A percentile compares a stretch with the other conserved stretches of the same genome.
Evolutionary conservation across 2,329 filamentous ascomycete species (phyloP).

Genomic region (Xylariaceae sp.): DNA sequence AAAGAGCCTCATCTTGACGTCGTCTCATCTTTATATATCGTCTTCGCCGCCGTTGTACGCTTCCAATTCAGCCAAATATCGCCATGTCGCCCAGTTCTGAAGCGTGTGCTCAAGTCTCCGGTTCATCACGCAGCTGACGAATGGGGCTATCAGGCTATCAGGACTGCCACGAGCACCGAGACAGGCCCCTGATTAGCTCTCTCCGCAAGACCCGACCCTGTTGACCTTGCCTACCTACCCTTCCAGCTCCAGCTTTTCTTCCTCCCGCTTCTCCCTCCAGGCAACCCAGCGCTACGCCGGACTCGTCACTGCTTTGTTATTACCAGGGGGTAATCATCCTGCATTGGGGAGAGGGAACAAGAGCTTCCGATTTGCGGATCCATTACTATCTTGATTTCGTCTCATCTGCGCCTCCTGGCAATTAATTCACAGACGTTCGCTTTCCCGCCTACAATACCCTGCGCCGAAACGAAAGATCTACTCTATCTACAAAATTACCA

Average conservation of each 20-base stretch:
- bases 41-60: slow-evolving; percentile 27
- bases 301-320: slow-evolving; percentile 19
- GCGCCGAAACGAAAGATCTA: slow-evolving; percentile 28
- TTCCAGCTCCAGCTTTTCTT: no score
- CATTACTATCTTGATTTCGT: slow-evolving; percentile 23
- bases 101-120: slow-evolving; percentile 18
- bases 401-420: slow-evolving; percentile 21
- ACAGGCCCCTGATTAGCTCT: slow-evolving; percentile 29
- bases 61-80: slow-evolving; percentile 29
- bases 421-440: slow-evolving; percentile 16
- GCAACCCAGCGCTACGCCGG: slow-evolving; percentile 20
- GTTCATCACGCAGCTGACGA: slow-evolving; percentile 25
- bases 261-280: slow-evolving; percentile 19
- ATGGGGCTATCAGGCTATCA: slow-evolving; percentile 24
- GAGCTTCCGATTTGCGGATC: slow-evolving; percentile 35
- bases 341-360: slow-evolving; percentile 38
- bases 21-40: slow-evolving; percentile 34
- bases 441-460: slow-evolving; percentile 18
- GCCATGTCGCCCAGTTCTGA: slow-evolving; percentile 13
- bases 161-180: slow-evolving; percentile 25
- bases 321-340: slow-evolving; percentile 31
- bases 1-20: slow-evolving; percentile 45
- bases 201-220: slow-evolving; percentile 14
- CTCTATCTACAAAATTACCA: slow-evolving; percentile 32
- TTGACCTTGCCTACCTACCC: no score